Evolutionary conservation across 1,139 yeast species (phyloP).

Genomic region (Suhomyces wounanorum): DNA sequence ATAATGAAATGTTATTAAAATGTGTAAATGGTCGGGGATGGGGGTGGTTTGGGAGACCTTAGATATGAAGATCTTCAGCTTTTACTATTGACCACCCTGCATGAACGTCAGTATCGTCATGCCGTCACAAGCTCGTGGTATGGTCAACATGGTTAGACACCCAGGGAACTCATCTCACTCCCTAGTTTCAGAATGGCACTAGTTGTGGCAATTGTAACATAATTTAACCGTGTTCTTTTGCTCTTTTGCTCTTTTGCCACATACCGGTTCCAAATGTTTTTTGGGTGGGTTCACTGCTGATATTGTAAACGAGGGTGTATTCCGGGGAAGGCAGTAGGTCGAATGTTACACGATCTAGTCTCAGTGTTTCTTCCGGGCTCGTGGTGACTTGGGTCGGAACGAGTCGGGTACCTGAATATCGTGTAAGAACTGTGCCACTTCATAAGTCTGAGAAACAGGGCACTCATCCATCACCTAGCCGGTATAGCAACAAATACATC

Average conservation of each 20-base stretch:
- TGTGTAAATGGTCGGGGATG: too few species aligned
- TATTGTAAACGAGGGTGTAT: background rate
- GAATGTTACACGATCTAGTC: background rate
- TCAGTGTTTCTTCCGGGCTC: background rate
- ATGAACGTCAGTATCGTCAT: too few species aligned
- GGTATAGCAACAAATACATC: background rate
- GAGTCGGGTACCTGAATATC: background rate
- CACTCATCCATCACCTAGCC: background rate
- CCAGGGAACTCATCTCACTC: too few species aligned
- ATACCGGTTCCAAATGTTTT: background rate
- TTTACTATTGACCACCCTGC: too few species aligned
- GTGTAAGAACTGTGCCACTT: background rate
- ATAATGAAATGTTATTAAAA: too few species aligned
- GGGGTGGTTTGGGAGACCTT: too few species aligned
- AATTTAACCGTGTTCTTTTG: too few species aligned
- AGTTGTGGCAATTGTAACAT: too few species aligned
- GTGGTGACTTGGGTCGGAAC: background rate
- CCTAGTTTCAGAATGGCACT: background rate
- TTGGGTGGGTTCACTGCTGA: background rate
- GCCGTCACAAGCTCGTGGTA: too few species aligned
- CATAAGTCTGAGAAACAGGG: background rate
- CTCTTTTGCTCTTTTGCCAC: background rate
- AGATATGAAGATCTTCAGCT: too few species aligned
- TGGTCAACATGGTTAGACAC: too few species aligned
- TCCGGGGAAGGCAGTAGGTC: background rate